A percentile compares a stretch with the other conserved stretches of the same genome.
Evolutionary conservation across 225 moss, liverwort and hornwort genomes (phyloP).

Genomic region (Anthoceros angustus): DNA sequence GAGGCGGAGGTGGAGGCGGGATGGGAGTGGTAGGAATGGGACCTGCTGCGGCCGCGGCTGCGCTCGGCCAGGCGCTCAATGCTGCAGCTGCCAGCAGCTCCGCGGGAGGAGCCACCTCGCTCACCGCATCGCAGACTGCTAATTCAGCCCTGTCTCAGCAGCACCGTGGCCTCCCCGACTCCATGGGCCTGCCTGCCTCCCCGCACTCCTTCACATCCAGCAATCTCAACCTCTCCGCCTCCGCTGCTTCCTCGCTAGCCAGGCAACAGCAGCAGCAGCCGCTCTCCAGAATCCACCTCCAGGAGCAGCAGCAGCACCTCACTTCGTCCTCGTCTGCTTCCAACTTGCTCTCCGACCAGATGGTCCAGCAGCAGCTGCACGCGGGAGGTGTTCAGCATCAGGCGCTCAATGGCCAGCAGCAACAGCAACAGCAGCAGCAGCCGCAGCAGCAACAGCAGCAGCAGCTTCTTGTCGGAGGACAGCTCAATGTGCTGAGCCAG

Average conservation of each 20-base stretch:
- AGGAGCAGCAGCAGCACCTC: conserved; percentile 15
- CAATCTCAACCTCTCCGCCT: conserved; percentile 24
- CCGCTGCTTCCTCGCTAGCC: conserved; percentile 11
- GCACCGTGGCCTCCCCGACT: conserved; percentile 25
- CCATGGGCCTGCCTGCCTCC: conserved; percentile 41
- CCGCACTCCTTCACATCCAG: conserved; percentile 39
- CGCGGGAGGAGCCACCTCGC: conserved; percentile 11
- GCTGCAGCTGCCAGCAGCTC: background rate
- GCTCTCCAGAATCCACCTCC: conserved; percentile 38
- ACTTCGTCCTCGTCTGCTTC: background rate
- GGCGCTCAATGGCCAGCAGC: conserved; percentile 20
- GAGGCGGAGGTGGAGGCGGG: too few relatives aligned
- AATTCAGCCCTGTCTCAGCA: conserved; percentile 32
- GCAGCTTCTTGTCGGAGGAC: background rate
- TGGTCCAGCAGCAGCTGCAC: background rate
- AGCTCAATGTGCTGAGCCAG: background rate
- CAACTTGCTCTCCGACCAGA: too few relatives aligned
- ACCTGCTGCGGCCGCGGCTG: too few relatives aligned
- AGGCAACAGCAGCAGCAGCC: conserved; percentile 32
- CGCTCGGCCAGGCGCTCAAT: background rate
- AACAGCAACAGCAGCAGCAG: conserved; percentile 12
- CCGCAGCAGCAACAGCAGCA: background rate
- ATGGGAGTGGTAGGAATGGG: too few relatives aligned
- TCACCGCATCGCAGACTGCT: conserved; percentile 20
- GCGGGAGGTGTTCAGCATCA: conserved; percentile 24